A percentile compares a stretch with the other conserved stretches of the same genome.
phyloP scores from a whole-genome alignment of 306 rosid genomes.

The Malus sylvestris region DNA sequence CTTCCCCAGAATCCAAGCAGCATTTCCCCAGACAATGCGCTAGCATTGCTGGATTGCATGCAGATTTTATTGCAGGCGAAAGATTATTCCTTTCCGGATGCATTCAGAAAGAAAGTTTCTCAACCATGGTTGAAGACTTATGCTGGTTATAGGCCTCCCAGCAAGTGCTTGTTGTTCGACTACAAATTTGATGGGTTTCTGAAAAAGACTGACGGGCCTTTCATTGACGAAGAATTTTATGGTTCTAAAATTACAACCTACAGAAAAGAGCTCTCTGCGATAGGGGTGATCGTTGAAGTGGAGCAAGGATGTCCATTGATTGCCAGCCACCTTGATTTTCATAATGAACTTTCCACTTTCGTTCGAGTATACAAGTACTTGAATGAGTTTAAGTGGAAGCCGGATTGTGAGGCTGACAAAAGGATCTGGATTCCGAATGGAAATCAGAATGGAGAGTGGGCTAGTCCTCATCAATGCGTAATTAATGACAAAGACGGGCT shows the following conservation, averaged over 20 bases:
- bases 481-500: conserved; percentile 45
- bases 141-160: conserved; percentile 44
- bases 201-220: conserved; percentile 55
- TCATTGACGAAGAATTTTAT: conserved; percentile 45
- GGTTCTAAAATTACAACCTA: conserved; percentile 31
- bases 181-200: conserved; percentile 30
- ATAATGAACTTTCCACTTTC: conserved; percentile 21
- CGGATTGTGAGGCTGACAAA: conserved; percentile 21
- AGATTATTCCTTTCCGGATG: conserved; percentile 16
- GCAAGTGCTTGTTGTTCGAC: conserved; percentile 43
- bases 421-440: conserved; percentile 53
- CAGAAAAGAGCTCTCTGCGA: conserved; percentile 37
- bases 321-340: conserved; percentile 33
- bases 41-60: conserved; percentile 49
- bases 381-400: conserved; percentile 31
- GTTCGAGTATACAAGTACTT: conserved; percentile 39
- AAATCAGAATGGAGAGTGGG: conserved; percentile 31
- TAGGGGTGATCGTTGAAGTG: conserved; percentile 45
- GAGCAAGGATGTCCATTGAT: conserved; percentile 33
- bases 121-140: conserved; percentile 58
- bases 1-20: conserved; percentile 23
- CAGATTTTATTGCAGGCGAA: conserved; percentile 6
- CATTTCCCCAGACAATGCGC: conserved; percentile 32
- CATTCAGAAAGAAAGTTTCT: conserved; percentile 26
- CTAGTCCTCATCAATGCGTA: conserved; percentile 36